These are phyloP conservation scores for Eucommia ulmoides DNA, from an alignment of 257 asterid species.

Conservation along the genomic window DNA sequence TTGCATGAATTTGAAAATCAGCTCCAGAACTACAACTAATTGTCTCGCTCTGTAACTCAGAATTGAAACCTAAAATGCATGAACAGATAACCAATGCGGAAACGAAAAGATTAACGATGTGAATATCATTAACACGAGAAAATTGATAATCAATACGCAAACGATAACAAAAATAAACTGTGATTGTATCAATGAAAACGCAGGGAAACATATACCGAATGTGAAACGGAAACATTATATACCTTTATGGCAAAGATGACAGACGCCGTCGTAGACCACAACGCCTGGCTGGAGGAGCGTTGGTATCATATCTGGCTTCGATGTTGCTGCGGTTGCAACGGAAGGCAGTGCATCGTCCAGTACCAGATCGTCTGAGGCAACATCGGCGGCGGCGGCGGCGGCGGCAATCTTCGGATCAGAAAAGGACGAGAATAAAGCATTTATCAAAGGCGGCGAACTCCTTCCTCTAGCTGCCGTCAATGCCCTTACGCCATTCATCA, in stretches of 20 bases:
- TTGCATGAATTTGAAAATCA: too few species aligned
- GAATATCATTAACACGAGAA: too few species aligned
- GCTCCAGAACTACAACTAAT: too few species aligned
- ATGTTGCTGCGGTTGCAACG: neutral
- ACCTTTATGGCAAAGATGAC: constrained; percentile 84
- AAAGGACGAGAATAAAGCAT: constrained; percentile 15
- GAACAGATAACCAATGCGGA: too few species aligned
- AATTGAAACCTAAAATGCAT: too few species aligned
- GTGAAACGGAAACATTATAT: too few species aligned
- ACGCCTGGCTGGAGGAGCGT: constrained; percentile 61
- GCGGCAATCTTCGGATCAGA: constrained; percentile 2
- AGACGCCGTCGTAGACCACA: constrained; percentile 82
- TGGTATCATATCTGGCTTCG: constrained; percentile 23
- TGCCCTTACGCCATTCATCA: constrained; percentile 11
- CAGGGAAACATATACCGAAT: too few species aligned
- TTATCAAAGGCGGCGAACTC: constrained; percentile 6
- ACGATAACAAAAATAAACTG: too few species aligned
- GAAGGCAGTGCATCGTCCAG: constrained; percentile 6
- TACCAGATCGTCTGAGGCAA: constrained; percentile 23
- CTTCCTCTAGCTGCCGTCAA: constrained; percentile 6
- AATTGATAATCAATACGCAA: too few species aligned
- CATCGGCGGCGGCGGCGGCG: constrained; percentile 16
- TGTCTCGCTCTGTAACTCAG: neutral
- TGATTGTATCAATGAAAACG: too few species aligned
- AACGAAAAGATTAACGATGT: too few species aligned